Percentiles rank a stretch among this genome's conserved stretches.
Evolutionary conservation across 176 grass and related monocot genomes (phyloP).

Genomic region (Coix lacrymajobi): DNA sequence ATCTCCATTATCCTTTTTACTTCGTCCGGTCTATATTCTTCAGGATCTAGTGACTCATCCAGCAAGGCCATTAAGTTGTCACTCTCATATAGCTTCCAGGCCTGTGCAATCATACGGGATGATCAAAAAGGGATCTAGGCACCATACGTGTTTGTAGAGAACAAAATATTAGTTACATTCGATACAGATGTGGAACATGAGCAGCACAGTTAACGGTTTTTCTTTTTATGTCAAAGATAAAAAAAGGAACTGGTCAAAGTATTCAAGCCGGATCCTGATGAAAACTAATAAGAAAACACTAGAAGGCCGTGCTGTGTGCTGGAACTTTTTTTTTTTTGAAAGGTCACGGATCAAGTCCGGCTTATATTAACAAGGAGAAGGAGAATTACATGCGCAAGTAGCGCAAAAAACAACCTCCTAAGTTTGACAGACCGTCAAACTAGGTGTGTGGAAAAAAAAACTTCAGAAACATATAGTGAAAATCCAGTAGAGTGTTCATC

Average conservation of each 20-base stretch:
- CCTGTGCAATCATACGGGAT: slow-evolving; percentile 34
- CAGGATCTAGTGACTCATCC: slow-evolving; percentile 49
- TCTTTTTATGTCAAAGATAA: neutral
- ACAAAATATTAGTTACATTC: slow-evolving; percentile 8
- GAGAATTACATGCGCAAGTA: no score
- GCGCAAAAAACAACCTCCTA: no score
- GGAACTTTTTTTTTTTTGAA: no score
- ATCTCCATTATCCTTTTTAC: slow-evolving; percentile 57
- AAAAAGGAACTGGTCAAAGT: slow-evolving; percentile 8
- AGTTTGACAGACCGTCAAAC: no score
- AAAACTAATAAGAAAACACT: neutral
- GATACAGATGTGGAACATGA: slow-evolving; percentile 1
- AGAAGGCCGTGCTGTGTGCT: neutral
- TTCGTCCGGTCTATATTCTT: slow-evolving; percentile 52
- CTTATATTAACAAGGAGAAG: no score
- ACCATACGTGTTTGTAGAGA: neutral
- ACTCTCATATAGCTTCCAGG: slow-evolving; percentile 69
- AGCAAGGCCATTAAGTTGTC: slow-evolving; percentile 48
- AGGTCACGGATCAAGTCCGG: no score
- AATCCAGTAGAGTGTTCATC: neutral
- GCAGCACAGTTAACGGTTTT: neutral
- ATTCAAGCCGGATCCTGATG: neutral
- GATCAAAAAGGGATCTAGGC: slow-evolving; percentile 1
- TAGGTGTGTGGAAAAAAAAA: no score
- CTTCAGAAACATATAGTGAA: slow-evolving; percentile 6